phyloP scores from a whole-genome alignment of 768 basidiomycete genomes.

The Kwoniella heveanensis region DNA sequence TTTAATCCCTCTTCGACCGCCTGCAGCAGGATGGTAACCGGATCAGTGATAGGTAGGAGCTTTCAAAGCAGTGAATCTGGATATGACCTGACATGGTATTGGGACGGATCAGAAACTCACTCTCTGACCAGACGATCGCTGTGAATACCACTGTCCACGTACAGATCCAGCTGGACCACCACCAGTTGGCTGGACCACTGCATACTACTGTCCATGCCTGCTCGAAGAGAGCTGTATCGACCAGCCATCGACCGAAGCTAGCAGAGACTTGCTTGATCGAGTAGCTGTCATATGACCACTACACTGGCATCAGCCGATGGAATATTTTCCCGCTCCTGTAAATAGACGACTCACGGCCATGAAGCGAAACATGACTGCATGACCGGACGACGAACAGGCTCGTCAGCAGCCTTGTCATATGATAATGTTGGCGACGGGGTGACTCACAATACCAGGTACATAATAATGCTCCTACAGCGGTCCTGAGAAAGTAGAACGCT shows the following conservation, averaged over 20 bases:
- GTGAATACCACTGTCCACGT: conserved; percentile 48
- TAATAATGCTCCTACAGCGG: conserved; percentile 56
- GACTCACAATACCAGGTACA: conserved; percentile 63
- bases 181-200: conserved; percentile 63
- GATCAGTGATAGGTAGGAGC: too few relatives aligned
- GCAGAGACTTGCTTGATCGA: conserved; percentile 42
- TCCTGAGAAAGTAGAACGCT: conserved; percentile 56
- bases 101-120: conserved; percentile 53
- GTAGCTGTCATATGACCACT: conserved; percentile 66
- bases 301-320: neutral
- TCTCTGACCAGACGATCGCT: conserved; percentile 56
- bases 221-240: conserved; percentile 64
- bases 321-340: neutral
- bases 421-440: neutral
- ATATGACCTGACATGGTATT: too few relatives aligned
- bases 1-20: conserved; percentile 58
- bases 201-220: conserved; percentile 63
- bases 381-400: neutral
- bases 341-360: conserved; percentile 56
- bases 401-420: neutral
- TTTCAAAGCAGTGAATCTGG: neutral
- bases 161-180: conserved; percentile 62
- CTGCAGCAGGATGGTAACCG: conserved; percentile 20
- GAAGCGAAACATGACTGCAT: conserved; percentile 62
- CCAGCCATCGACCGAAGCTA: conserved; percentile 62